Base-by-base conservation (phyloP, 2,329 filamentous ascomycete genomes). In the Fusarium heterosporum region DNA sequence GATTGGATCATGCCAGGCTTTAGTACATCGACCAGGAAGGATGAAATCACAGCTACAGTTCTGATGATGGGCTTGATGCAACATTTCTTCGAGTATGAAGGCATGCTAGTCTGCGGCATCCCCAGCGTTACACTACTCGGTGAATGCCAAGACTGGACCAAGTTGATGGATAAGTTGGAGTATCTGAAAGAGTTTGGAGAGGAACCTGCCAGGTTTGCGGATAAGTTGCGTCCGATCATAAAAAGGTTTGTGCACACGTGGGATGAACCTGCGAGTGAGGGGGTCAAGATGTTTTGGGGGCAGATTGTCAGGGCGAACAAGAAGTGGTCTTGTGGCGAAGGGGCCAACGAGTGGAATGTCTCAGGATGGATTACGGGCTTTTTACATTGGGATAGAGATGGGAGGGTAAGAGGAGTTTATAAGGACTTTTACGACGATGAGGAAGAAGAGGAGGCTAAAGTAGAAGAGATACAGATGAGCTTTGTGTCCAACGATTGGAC, bases 361-460 rank as follows among this genome's bases (percentile, higher is more conserved):
- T 80, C 78, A 0, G 83, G 84, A 7, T 86, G 83, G 83, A 78
- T 84, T 51, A 81, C 80, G 1, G 81, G 78, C 0, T 84, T 85
- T 61, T 74, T 80, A 64, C 81, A 80, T 64, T 85, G 82, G 80
- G 67, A 73, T 16, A 70, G 66, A 1, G 57, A 77, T 16, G 83
- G 83, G 0, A 34, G 46, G 1, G 51, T 72, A 1, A 46, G 60
- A 5, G 60, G 58, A 0, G 46, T 49, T 2, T 25, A 30, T 45
- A 2, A n/a, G 2, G 38, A 40, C 16, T 43, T 17, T 14, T 38
- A 28, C n/a, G 55, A 49, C 1, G 52, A 48, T 1, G 58, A 63
- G 0, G 57, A 62, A 0, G 59, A 63, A 4, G 42, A 36, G 1
- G 45, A 54, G 6, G 28, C 12, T 8, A 19, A n/a, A 6, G 28